Percentiles rank a stretch among this genome's conserved stretches.
phyloP scores from a whole-genome alignment of 192 early-diverging fungal species.

The Gorgonomyces haynaldii region DNA sequence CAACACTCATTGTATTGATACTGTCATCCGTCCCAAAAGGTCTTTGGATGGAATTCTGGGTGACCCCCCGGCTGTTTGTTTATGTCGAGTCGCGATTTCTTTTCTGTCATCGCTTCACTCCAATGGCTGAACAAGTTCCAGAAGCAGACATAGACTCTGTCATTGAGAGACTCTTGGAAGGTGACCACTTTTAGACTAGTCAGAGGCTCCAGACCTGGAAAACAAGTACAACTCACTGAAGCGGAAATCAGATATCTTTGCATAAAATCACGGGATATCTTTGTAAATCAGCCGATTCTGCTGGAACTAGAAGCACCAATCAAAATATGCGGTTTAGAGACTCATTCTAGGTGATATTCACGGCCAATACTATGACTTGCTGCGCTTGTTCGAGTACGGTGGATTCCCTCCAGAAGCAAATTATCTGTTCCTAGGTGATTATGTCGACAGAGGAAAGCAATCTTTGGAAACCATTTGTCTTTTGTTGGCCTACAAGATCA shows the following conservation, averaged over 20 bases:
- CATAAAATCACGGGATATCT: constrained; percentile 86
- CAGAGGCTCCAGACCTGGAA: constrained; percentile 85
- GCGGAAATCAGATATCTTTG: constrained; percentile 92
- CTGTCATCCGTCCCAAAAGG: no score
- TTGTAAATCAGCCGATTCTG: constrained; percentile 85
- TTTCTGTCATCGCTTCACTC: neutral
- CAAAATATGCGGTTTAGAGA: constrained; percentile 75
- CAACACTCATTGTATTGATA: no score
- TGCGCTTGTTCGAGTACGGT: constrained; percentile 91
- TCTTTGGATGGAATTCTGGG: neutral
- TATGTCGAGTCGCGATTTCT: no score
- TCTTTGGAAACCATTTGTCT: constrained; percentile 96
- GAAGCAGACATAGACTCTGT: constrained; percentile 80
- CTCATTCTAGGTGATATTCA: constrained; percentile 59
- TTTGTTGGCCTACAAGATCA: constrained; percentile 97
- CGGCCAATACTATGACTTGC: constrained; percentile 94
- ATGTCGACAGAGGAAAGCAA: constrained; percentile 97
- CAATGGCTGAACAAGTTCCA: constrained; percentile 20
- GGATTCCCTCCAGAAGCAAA: constrained; percentile 93
- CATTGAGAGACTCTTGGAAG: constrained; percentile 85
- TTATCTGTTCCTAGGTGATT: constrained; percentile 95
- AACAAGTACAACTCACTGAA: constrained; percentile 91
- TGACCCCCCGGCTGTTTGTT: no score
- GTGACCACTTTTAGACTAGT: constrained; percentile 58
- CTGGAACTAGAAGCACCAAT: constrained; percentile 90